Conservation (phyloP, 805 yeast species). For the Saturnispora bothae region DNA sequence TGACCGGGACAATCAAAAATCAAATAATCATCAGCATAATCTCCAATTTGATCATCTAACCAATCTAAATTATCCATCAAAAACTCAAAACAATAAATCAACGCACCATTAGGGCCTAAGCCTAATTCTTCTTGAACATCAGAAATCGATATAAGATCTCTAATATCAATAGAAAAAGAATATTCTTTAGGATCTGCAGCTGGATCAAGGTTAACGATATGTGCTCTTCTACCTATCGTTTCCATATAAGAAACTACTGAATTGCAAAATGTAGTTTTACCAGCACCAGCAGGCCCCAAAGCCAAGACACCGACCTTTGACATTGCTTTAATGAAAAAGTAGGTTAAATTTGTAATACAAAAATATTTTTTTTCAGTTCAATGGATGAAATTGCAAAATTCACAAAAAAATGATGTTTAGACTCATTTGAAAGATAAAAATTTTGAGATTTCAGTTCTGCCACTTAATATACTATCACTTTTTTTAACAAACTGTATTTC, state of each 20-base stretch:
- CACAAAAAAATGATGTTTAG: slow-evolving; percentile 2
- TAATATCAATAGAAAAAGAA: slow-evolving; percentile 85
- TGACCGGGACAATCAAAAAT: slow-evolving; percentile 98
- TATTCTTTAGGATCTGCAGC: slow-evolving; percentile 92
- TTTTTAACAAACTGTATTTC: too few species aligned
- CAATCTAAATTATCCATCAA: slow-evolving; percentile 84
- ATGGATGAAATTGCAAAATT: too few species aligned
- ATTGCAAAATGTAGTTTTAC: slow-evolving; percentile 88
- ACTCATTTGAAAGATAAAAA: background rate
- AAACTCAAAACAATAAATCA: slow-evolving; percentile 89
- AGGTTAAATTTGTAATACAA: background rate
- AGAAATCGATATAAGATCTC: slow-evolving; percentile 80
- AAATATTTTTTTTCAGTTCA: background rate
- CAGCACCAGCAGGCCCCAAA: slow-evolving; percentile 97
- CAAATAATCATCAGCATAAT: slow-evolving; percentile 84
- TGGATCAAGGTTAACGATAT: slow-evolving; percentile 90
- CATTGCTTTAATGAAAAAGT: slow-evolving; percentile 38
- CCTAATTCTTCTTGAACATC: slow-evolving; percentile 95
- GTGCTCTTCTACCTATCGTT: slow-evolving; percentile 84
- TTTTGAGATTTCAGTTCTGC: too few species aligned
- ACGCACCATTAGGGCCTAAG: slow-evolving; percentile 91
- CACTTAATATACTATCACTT: too few species aligned
- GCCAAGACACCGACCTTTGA: slow-evolving; percentile 91
- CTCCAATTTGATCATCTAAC: slow-evolving; percentile 96
- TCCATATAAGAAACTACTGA: slow-evolving; percentile 82